Evolutionary conservation across 2,329 filamentous ascomycete genomes (phyloP).

Genomic region (Didymella arachidicola): DNA sequence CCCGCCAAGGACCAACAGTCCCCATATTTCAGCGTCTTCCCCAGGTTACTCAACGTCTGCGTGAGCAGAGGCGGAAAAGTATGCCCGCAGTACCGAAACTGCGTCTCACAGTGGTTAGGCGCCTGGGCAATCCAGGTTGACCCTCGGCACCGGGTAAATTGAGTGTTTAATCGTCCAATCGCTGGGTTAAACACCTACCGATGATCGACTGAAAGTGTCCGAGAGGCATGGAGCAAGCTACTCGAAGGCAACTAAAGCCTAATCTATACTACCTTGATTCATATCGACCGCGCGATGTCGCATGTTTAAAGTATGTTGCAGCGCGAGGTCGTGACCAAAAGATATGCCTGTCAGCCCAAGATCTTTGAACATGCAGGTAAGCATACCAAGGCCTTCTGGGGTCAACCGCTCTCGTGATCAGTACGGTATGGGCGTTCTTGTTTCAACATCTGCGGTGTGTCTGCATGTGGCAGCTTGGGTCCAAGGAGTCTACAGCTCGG

Average conservation of each 20-base stretch:
- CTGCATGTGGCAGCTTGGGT: conserved; percentile 2
- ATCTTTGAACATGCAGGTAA: conserved; percentile 7
- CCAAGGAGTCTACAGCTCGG: not conserved
- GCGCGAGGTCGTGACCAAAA: conserved; percentile 14
- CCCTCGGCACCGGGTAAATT: conserved; percentile 40
- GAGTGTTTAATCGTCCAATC: conserved; percentile 30
- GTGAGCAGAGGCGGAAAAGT: conserved; percentile 13
- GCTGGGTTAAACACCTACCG: conserved; percentile 23
- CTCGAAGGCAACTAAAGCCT: not conserved
- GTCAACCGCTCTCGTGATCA: not conserved
- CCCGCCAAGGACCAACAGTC: conserved; percentile 7
- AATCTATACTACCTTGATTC: conserved; percentile 21
- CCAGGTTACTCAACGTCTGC: conserved; percentile 29
- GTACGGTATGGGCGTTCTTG: not conserved
- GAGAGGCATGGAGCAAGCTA: conserved; percentile 5
- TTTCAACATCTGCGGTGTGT: not conserved
- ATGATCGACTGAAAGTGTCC: conserved; percentile 20
- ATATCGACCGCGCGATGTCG: conserved; percentile 1
- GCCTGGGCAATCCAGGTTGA: conserved; percentile 30
- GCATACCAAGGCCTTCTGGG: conserved; percentile 2
- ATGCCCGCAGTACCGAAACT: conserved; percentile 39
- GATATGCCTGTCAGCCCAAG: conserved; percentile 1
- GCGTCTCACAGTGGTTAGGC: conserved; percentile 32
- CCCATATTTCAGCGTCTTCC: conserved; percentile 26
- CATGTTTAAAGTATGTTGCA: conserved; percentile 23